These are phyloP conservation scores for Discostella stelligera DNA, from an alignment of 352 stramenopile genomes.

Conservation along the genomic window DNA sequence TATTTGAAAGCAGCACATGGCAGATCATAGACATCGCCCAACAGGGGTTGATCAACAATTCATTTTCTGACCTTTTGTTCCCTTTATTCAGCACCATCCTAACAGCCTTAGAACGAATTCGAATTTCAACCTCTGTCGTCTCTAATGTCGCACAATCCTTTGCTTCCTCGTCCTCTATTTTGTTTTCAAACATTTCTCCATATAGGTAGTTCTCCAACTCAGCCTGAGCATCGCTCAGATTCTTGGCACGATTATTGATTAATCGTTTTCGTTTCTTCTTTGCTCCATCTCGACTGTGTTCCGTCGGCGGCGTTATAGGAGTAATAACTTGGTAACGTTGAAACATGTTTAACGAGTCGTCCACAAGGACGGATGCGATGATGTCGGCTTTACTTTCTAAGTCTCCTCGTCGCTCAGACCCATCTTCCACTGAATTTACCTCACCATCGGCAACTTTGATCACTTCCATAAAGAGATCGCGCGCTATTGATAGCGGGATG, in stretches of 20 bases:
- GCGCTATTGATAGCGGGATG: constrained; percentile 46
- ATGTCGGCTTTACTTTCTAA: constrained; percentile 34
- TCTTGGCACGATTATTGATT: constrained; percentile 17
- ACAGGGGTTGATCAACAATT: background rate
- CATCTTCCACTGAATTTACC: background rate
- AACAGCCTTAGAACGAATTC: constrained; percentile 46
- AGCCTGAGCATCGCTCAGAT: constrained; percentile 15
- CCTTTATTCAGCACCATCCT: constrained; percentile 23
- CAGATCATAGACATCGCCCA: constrained; percentile 22
- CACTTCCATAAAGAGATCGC: constrained; percentile 49
- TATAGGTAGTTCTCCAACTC: constrained; percentile 58
- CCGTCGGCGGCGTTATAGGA: constrained; percentile 21
- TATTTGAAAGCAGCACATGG: constrained; percentile 32
- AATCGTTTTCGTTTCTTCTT: constrained; percentile 40
- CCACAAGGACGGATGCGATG: constrained; percentile 41
- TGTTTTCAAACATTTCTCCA: constrained; percentile 47
- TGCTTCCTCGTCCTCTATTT: constrained; percentile 25
- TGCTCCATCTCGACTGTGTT: background rate
- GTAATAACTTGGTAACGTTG: constrained; percentile 52
- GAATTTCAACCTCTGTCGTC: constrained; percentile 52
- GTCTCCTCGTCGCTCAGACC: background rate
- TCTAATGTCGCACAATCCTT: constrained; percentile 14
- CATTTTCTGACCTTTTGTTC: background rate
- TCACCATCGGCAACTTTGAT: constrained; percentile 32
- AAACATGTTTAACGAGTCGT: constrained; percentile 50